Evolutionary conservation across 768 basidiomycete species (phyloP), one percentile per base, ranked within the genome.

Genomic region (Artomyces pyxidatus): DNA sequence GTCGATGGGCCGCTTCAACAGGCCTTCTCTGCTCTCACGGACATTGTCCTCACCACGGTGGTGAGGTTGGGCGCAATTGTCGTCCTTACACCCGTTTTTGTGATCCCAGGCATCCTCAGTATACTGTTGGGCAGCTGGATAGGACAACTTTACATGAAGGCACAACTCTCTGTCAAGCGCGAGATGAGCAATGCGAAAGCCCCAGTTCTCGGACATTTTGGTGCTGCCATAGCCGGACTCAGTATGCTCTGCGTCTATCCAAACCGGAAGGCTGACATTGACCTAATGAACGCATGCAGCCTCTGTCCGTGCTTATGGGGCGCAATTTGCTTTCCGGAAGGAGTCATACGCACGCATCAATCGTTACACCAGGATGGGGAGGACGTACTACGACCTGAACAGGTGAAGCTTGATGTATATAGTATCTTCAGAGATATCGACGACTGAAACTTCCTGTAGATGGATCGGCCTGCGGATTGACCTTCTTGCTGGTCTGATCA

Each of bases 401-500:
- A n/a, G n/a, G n/a, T n/a, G n/a, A n/a, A n/a, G n/a, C n/a, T n/a
- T n/a, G n/a, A n/a, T n/a, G n/a, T n/a, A n/a, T n/a, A n/a, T n/a
- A n/a, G n/a, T n/a, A n/a, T n/a, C n/a, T n/a, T n/a, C n/a, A n/a
- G n/a, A n/a, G n/a, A n/a, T n/a, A n/a, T n/a, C n/a, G n/a, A n/a
- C n/a, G n/a, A n/a, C n/a, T n/a, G n/a, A n/a, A n/a, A n/a, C n/a
- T n/a, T n/a, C n/a, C n/a, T n/a, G n/a, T 44, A 71, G 75, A 45
- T 78, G 76, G 77, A 59, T 76, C 38, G 67, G 64, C 46, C 62
- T 73, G 37, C 69, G 75, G 50, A 70, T 88, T 35, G 87, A 90
- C 59, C 53, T 63, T 16, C 56, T 78, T 40, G 77, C 76, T 1
- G 71, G 70, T 16, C 17, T 75, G n/a, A 79, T 81, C 56, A 61